Evolutionary conservation across 2,329 filamentous ascomycete species (phyloP), one percentile per base, ranked within the genome.

Genomic region (Botrytis medusae): DNA sequence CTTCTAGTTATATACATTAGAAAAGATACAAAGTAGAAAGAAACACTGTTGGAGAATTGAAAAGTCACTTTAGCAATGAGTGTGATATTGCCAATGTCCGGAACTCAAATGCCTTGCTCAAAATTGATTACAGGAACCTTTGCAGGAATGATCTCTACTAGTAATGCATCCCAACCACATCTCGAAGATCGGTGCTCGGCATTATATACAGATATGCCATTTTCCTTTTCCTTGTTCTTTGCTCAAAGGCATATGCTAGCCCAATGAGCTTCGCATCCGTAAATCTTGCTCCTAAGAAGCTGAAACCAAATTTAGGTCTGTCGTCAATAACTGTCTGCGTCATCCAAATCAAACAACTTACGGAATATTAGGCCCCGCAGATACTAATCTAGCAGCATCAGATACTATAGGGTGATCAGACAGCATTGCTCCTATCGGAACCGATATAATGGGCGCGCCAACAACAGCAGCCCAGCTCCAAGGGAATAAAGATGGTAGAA

Each of bases 401-500:
- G 48, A 34, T 67, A 67, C 57, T 34, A 62, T 20, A 59, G 61
- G 42, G 57, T 62, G 37, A 40, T 63, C 40, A 29, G 32, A 48
- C 0, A 57, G 20, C n/a, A 61, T 40, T 22, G 62, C 8, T 40
- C 69, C 40, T 34, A 63, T 37, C 20, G 69, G 57, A 4, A 46
- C 40, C 10, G 69, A 63, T 8, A 60, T 29, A 12, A 64, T 34
- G 8, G 72, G 57, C 20, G n/a, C 20, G 42, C 46, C 59, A 18
- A 57, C 22, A 42, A 54, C 20, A 9, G n/a, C 57, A 54, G 72
- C n/a, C n/a, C 29, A n/a, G 48, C 60, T 34, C 25, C 22, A 51
- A 16, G 37, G n/a, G 42, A 70, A 51, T 0, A 48, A 75, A 0
- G 88, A 88, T 0, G 90, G 90, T 7, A 91, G 74, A 1, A 92